These are phyloP conservation scores for Inga laurina DNA, from an alignment of 306 rosid genomes.

Conservation along the genomic window DNA sequence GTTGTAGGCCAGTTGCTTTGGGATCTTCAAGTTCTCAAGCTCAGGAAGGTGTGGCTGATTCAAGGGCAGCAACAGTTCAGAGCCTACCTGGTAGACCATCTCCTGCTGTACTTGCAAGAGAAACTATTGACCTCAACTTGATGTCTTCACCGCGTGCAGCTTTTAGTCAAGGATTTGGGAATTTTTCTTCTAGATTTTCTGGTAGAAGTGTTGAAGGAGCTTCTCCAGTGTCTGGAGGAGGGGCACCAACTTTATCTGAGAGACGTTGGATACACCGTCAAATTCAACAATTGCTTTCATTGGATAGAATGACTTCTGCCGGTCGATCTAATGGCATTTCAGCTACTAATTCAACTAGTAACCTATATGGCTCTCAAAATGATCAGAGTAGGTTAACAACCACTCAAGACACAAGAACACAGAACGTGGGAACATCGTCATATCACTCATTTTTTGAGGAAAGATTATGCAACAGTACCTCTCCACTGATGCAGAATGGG, in stretches of 20 bases:
- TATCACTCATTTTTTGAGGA: conserved; percentile 67
- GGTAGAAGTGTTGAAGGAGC: conserved; percentile 56
- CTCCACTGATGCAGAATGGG: conserved; percentile 48
- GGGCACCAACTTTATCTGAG: conserved; percentile 80
- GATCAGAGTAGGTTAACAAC: conserved; percentile 58
- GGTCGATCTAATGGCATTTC: conserved; percentile 54
- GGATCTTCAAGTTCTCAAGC: conserved; percentile 79
- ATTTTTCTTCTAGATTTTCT: conserved; percentile 55
- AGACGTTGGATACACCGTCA: conserved; percentile 82
- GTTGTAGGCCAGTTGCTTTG: conserved; percentile 79
- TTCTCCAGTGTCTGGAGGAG: conserved; percentile 70
- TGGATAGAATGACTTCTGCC: conserved; percentile 50
- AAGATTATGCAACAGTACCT: conserved; percentile 50
- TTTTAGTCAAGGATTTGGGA: conserved; percentile 58
- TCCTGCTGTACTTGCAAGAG: conserved; percentile 44
- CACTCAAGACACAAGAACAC: conserved; percentile 44
- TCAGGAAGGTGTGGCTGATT: conserved; percentile 56
- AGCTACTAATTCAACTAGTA: conserved; percentile 42
- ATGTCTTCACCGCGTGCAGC: conserved; percentile 60
- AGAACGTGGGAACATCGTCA: conserved; percentile 55
- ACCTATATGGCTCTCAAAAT: conserved; percentile 45
- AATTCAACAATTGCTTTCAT: conserved; percentile 66
- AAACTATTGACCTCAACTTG: conserved; percentile 76
- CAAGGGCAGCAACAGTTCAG: conserved; percentile 47
- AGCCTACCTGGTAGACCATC: conserved; percentile 53